phyloP scores from a whole-genome alignment of 805 yeast species.

The Ogataea salicorniae region DNA sequence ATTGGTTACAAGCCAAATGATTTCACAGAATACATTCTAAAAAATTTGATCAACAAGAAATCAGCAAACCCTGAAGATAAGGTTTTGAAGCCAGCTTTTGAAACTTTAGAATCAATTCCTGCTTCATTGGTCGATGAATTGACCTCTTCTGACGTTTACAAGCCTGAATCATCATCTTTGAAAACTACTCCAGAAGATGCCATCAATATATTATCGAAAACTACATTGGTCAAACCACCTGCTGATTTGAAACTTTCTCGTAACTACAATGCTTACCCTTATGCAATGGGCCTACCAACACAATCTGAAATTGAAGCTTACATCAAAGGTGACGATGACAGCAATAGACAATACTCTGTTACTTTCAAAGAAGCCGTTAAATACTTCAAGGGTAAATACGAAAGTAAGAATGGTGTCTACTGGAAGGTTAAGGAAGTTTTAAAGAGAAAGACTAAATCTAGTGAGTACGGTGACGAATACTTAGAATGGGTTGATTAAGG shows the following conservation, averaged over 20 bases:
- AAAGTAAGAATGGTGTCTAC: conserved; percentile 55
- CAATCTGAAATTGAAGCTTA: conserved; percentile 59
- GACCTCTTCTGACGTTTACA: conserved; percentile 20
- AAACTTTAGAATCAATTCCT: conserved; percentile 64
- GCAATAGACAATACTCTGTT: conserved; percentile 61
- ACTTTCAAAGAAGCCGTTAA: conserved; percentile 63
- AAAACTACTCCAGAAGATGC: conserved; percentile 15
- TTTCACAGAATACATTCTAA: conserved; percentile 48
- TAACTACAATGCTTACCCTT: conserved; percentile 44
- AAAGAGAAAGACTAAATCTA: conserved; percentile 49
- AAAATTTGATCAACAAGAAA: conserved; percentile 46
- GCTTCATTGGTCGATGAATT: conserved; percentile 55
- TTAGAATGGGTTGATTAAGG: conserved; percentile 44
- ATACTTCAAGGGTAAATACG: conserved; percentile 49
- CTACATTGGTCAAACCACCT: conserved; percentile 36
- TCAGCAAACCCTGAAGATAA: conserved; percentile 23
- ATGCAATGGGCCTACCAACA: conserved; percentile 71
- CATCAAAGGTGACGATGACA: conserved; percentile 64
- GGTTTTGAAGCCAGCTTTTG: conserved; percentile 18
- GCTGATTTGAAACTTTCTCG: conserved; percentile 31
- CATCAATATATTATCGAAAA: conserved; percentile 23
- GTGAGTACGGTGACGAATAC: conserved; percentile 35
- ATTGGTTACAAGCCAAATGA: conserved; percentile 39
- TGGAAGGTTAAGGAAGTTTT: conserved; percentile 57
- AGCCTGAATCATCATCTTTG: conserved; percentile 17